Percentiles rank a stretch among this genome's conserved stretches.
phyloP scores from a whole-genome alignment of 495 filamentous ascomycete species.

The Aspergillus incahuasiensis region DNA sequence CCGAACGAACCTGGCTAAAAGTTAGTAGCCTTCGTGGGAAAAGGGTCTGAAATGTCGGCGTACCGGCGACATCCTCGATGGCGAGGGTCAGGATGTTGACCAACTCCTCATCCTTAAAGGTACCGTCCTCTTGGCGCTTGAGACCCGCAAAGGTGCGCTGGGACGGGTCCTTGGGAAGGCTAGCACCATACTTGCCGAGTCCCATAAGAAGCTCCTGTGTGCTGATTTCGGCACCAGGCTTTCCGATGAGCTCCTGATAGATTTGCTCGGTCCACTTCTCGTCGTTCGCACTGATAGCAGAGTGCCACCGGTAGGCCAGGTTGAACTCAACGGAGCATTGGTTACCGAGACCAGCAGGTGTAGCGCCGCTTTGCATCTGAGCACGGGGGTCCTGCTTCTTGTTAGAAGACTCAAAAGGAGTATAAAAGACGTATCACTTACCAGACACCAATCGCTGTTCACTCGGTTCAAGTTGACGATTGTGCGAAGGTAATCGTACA shows the following conservation, averaged over 20 bases:
- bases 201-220: conserved; percentile 49
- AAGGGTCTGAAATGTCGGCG: background rate
- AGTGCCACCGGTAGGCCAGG: conserved; percentile 68
- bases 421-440: conserved; percentile 24
- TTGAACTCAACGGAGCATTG: conserved; percentile 65
- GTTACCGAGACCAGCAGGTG: conserved; percentile 63
- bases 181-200: conserved; percentile 47
- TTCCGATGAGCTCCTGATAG: conserved; percentile 51
- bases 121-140: conserved; percentile 51
- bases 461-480: conserved; percentile 78
- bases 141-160: conserved; percentile 57
- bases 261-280: conserved; percentile 62
- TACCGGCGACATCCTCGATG: conserved; percentile 56
- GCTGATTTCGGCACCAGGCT: conserved; percentile 50
- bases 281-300: conserved; percentile 56
- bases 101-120: conserved; percentile 58
- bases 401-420: background rate
- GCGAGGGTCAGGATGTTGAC: conserved; percentile 55
- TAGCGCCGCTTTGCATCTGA: conserved; percentile 48
- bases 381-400: conserved; percentile 35
- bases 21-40: background rate
- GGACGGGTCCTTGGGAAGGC: conserved; percentile 46
- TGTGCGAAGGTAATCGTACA: conserved; percentile 79
- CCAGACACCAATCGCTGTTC: conserved; percentile 74
- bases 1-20: conserved; percentile 46